A percentile compares a stretch with the other conserved stretches of the same genome.
Conservation (phyloP, 345 rosid species). For the Rhizophora apiculata region DNA sequence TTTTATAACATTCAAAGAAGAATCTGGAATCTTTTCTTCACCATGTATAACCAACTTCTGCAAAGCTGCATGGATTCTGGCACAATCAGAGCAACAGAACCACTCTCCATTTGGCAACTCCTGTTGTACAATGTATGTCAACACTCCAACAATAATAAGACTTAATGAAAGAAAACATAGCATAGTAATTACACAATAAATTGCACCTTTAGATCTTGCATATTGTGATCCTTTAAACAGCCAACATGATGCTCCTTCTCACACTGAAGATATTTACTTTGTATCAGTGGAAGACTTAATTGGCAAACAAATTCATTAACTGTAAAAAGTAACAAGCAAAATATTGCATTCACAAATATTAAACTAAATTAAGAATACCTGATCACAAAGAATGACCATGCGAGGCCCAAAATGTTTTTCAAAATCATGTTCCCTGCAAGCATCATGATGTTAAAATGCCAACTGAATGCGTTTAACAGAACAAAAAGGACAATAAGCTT, state of each 20-base stretch:
- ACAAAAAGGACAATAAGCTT: not conserved
- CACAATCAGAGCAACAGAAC: conserved; percentile 72
- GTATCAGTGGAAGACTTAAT: not conserved
- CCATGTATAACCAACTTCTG: conserved; percentile 52
- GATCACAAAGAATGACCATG: conserved; percentile 90
- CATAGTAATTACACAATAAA: conserved; percentile 2
- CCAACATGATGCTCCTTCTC: conserved; percentile 96
- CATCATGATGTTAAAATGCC: conserved; percentile 1
- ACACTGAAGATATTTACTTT: conserved; percentile 38
- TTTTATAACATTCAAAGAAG: conserved; percentile 45
- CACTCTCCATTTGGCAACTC: conserved; percentile 84
- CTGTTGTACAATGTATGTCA: conserved; percentile 40
- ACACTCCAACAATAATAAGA: conserved; percentile 5
- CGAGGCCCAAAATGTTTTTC: conserved; percentile 69
- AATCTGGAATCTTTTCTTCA: conserved; percentile 65
- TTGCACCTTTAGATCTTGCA: conserved; percentile 75
- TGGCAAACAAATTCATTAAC: not conserved
- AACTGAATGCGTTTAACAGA: not conserved
- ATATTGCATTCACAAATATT: conserved; percentile 1
- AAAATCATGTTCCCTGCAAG: conserved; percentile 70
- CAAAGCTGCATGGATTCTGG: conserved; percentile 50
- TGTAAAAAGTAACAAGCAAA: not conserved
- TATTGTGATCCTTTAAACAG: conserved; percentile 75
- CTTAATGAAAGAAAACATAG: not conserved
- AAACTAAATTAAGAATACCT: conserved; percentile 44